Base-by-base conservation (phyloP, 305 asterid genomes). In the Plantago lanceolata region DNA sequence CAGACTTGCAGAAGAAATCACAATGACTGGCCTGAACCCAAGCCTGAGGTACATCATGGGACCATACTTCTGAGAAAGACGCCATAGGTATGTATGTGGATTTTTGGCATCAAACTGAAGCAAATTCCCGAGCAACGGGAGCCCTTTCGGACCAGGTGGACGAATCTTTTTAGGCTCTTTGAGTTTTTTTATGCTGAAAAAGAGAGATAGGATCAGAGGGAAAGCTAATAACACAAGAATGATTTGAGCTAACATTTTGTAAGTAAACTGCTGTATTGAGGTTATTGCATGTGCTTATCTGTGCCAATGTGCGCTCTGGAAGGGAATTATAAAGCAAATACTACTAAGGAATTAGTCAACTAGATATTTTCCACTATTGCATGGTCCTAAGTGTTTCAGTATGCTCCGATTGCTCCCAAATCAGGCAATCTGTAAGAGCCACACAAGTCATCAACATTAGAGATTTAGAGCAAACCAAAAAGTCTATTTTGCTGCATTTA, bases 101-200 rank as follows among this genome's bases (percentile, higher is more conserved):
- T 13, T 20, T 6, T 51, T 13, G 57, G 28, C 19, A 17, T 51
- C 28, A 51, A 51, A 51, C 14, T 51, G 57, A 4, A 17, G 57
- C 15, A 51, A 51, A 19, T 51, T 51, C 8, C 57, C 57, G 11
- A 51, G 11, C 6, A 51, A 8, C 2, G 57, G 57, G 9, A 51
- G 57, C 15, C 57, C 57, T 51, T 18, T 18, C 8, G 57, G 57
- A 18, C 57, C 57, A 13, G 57, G 57, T 17, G 57, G 60, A 6
- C 19, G 52, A 15, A 48, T 13, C 19, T 18, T 15, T 8, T 18
- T 48, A 6, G 52, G 8, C 7, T 16, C 52, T 48, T 48, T 48
- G 52, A 3, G 3, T 48, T 16, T 48, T 48, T 15, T 2, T 14
- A 5, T 48, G 1, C 3, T 48, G 4, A 48, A 48, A 16, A 16